Evolutionary conservation across 2,329 filamentous ascomycete genomes (phyloP), one percentile per base, ranked within the genome.

Genomic region (Metarhizium brunneum): DNA sequence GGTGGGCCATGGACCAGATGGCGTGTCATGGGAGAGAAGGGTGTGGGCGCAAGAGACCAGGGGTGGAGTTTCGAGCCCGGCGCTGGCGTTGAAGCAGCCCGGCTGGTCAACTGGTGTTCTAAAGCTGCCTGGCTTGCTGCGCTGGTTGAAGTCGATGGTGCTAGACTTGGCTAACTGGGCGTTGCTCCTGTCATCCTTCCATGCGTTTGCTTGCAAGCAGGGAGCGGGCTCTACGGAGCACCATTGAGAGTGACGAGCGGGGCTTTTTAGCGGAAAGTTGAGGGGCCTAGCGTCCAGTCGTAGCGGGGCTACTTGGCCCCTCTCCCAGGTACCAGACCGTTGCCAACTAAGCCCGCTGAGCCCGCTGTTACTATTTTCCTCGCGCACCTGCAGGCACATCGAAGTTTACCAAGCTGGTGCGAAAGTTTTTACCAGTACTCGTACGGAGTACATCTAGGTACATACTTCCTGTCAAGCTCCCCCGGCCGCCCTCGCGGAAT

Each of bases 211-310:
- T 25, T 25, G 4, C 25, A 25, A 25, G 25, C 4, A 25, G 25
- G 38, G 13, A 14, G 14, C 38, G 38, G 38, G 38, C 11, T 13
- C 38, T 14, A 13, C 38, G 14, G 38, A 40, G 32, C 32, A 35
- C 14, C 6, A 20, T 25, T 25, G 42, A 18, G 20, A 20, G 42
- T 14, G 42, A 18, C n/a, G n/a, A 32, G 55, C 55, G 55, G 55
- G 55, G 55, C 55, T 43, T n/a, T 36, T 51, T 50, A 54, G 48
- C n/a, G 50, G 56, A 40, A 50, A 36, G 29, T 54, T 20, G 43
- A 47, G 45, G 45, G 35, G 52, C 52, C 32, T 32, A n/a, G 11
- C 20, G 38, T 4, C 25, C 25, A 4, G 25, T 25, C 25, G 25
- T 25, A 25, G 52, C 52, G 52, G 52, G 52, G 52, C 52, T 30